Evolutionary conservation across 192 early-diverging fungal species (phyloP).

Genomic region (Coemansia aciculifera): DNA sequence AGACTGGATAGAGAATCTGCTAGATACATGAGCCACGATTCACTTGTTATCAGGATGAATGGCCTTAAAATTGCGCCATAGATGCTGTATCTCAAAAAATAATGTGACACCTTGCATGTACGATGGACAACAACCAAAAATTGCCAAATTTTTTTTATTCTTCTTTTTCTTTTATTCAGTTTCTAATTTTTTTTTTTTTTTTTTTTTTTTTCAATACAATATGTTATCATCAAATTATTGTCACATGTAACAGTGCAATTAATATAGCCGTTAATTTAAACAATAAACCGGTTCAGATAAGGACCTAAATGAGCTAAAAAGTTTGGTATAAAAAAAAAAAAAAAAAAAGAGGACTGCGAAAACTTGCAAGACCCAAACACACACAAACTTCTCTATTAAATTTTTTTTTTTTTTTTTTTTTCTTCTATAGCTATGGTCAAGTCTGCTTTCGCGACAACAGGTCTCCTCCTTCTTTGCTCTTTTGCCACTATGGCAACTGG

Average conservation of each 20-base stretch:
- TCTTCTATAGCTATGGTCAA: background rate
- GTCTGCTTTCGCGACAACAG: background rate
- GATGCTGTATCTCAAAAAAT: background rate
- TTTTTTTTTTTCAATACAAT: background rate
- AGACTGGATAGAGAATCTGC: background rate
- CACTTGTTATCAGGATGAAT: conserved; percentile 34
- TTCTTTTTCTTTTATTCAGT: background rate
- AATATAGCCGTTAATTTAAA: background rate
- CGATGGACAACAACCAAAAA: background rate
- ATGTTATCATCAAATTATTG: background rate
- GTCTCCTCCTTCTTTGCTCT: background rate
- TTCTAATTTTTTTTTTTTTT: background rate
- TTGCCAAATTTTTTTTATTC: background rate
- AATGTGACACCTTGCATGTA: background rate
- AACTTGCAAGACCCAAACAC: no score
- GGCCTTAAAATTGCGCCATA: conserved; percentile 19
- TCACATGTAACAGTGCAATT: background rate
- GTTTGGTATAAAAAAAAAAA: background rate
- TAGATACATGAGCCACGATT: conserved; percentile 10
- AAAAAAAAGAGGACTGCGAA: background rate
- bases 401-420: no score
- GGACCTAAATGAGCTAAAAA: background rate
- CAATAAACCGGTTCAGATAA: background rate
- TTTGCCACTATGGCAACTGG: background rate
- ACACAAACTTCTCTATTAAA: no score